phyloP scores from a whole-genome alignment of 768 basidiomycete species.

The Lactifluus hygrophoroides region DNA sequence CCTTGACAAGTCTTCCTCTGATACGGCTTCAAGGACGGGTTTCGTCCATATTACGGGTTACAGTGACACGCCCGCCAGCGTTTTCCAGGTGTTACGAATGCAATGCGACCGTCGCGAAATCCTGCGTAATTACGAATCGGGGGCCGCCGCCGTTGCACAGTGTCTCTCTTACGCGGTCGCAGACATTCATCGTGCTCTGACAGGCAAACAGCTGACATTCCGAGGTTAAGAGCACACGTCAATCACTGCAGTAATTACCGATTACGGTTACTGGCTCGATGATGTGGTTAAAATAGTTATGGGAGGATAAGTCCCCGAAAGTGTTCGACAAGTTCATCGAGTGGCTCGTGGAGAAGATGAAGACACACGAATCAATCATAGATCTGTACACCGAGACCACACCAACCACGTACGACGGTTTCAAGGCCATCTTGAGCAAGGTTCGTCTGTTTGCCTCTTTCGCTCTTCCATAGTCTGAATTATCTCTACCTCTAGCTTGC shows the following conservation, averaged over 20 bases:
- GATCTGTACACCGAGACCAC: neutral
- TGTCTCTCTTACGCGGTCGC: neutral
- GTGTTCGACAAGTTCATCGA: neutral
- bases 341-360: neutral
- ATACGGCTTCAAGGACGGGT: no score
- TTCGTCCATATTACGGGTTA: no score
- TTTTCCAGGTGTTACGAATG: no score
- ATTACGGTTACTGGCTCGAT: neutral
- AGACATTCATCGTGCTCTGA: neutral
- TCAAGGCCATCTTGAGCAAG: neutral
- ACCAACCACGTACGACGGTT: neutral
- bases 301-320: neutral
- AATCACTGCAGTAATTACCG: neutral
- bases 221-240: neutral
- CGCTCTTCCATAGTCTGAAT: neutral
- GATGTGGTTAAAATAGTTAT: neutral
- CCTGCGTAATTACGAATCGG: no score
- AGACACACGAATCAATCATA: neutral
- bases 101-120: no score
- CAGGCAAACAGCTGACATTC: neutral
- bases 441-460: neutral
- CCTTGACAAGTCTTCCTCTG: no score
- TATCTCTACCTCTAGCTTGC: neutral
- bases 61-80: no score
- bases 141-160: no score